Percentiles rank a stretch among this genome's conserved stretches.
These are phyloP conservation scores for Lachnellula occidentalis DNA, from an alignment of 2,329 filamentous ascomycete species.

Conservation along the genomic window DNA sequence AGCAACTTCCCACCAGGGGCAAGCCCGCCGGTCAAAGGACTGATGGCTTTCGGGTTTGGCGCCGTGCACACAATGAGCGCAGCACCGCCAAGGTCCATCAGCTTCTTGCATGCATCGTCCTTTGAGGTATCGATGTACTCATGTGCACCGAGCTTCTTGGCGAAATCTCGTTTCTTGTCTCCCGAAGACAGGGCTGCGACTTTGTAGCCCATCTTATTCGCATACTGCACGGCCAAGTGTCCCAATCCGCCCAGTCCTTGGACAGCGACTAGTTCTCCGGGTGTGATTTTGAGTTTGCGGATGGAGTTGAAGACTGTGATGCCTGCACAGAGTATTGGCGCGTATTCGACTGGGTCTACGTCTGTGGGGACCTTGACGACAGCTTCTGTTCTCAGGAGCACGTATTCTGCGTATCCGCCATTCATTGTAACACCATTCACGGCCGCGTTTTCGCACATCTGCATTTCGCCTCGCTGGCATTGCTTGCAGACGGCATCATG, in stretches of 20 bases:
- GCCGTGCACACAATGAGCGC: constrained; percentile 57
- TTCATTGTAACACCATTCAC: constrained; percentile 62
- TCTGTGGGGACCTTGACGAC: constrained; percentile 49
- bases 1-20: constrained; percentile 52
- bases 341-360: constrained; percentile 47
- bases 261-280: constrained; percentile 49
- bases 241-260: constrained; percentile 73
- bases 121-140: constrained; percentile 54
- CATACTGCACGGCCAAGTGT: constrained; percentile 73
- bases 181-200: constrained; percentile 64
- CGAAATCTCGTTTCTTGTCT: constrained; percentile 63
- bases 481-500: constrained; percentile 52
- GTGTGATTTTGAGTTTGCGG: constrained; percentile 47
- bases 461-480: constrained; percentile 59
- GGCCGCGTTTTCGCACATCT: constrained; percentile 58
- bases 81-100: constrained; percentile 56
- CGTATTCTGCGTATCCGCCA: constrained; percentile 66
- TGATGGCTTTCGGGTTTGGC: constrained; percentile 51
- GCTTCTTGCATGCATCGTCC: constrained; percentile 42
- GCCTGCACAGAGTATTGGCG: constrained; percentile 59
- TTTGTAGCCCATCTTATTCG: constrained; percentile 68
- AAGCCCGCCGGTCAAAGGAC: constrained; percentile 48
- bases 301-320: constrained; percentile 59
- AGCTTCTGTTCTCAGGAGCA: constrained; percentile 54
- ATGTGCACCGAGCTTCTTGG: constrained; percentile 53